phyloP scores from a whole-genome alignment of 2,329 filamentous ascomycete species.

The Fusarium tanahbumbuense region DNA sequence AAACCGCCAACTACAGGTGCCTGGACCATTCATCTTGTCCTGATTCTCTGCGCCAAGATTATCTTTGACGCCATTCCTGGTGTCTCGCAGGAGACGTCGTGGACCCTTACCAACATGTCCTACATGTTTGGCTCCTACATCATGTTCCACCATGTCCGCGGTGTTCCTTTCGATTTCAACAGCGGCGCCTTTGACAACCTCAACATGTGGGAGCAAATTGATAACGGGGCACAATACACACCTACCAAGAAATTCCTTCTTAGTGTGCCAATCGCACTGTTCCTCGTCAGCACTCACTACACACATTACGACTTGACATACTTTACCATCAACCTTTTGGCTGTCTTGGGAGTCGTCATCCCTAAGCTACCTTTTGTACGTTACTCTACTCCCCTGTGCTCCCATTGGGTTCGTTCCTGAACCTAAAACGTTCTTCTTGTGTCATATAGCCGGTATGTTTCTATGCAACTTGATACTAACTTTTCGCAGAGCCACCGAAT shows the following conservation, averaged over 20 bases:
- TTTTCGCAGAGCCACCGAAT: slow-evolving; percentile 76
- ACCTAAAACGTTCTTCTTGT: not conserved
- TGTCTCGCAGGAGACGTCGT: slow-evolving; percentile 96
- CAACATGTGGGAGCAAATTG: slow-evolving; percentile 99
- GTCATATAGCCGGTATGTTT: not conserved
- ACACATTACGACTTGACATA: slow-evolving; percentile 98
- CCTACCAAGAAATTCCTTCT: slow-evolving; percentile 98
- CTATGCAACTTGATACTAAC: slow-evolving; percentile 42
- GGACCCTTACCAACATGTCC: slow-evolving; percentile 98
- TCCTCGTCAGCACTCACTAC: slow-evolving; percentile 97
- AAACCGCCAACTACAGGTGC: slow-evolving; percentile 71
- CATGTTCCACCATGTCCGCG: slow-evolving; percentile 99
- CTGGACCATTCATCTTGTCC: slow-evolving; percentile 96
- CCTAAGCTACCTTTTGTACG: slow-evolving; percentile 95
- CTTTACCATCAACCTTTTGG: slow-evolving; percentile 96
- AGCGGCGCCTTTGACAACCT: slow-evolving; percentile 98
- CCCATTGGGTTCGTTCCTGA: not conserved
- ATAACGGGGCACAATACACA: slow-evolving; percentile 98
- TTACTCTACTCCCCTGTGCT: slow-evolving; percentile 43
- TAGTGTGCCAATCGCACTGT: slow-evolving; percentile 92
- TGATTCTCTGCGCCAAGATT: slow-evolving; percentile 93
- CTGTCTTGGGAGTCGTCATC: slow-evolving; percentile 91
- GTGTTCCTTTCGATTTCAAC: slow-evolving; percentile 99
- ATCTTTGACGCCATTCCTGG: slow-evolving; percentile 97
- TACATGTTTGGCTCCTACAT: slow-evolving; percentile 99